Base-by-base conservation (phyloP, 78 protist genomes). In the Planoprotostelium fungivorum region DNA sequence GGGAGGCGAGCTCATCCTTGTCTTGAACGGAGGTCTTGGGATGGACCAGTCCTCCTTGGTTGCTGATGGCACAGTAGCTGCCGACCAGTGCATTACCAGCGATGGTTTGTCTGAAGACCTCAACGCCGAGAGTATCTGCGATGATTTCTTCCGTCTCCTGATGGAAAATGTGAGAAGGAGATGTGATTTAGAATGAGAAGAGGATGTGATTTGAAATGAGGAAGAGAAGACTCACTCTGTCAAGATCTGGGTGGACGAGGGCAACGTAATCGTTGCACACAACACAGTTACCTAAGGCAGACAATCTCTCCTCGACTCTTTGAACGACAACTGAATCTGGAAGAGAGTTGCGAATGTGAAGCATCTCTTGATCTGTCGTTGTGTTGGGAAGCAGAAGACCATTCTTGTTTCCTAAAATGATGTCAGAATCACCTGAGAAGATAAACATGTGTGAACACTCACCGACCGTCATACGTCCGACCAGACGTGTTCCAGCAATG, bases 231-330 rank as follows among this genome's bases (percentile, higher is more conserved):
- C 73, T 16, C 16, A 51, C 73, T 25, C 96, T 86, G 88, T 98
- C 99, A 10, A 99, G n/a, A 31, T 99, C 99, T 34, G 99, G 97
- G 88, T 99, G 99, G 29, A 98, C 89, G 0, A 99, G 90, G 5
- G 99, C 99, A 1, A 98, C 99, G 89, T 99, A 95, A 93, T 99
- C 99, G 95, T 99, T 99, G 86, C 96, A 87, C 29, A 97, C 97
- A 34, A 99, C 95, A 38, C 93, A 90, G 93, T 99, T 99, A 37
- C 99, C 99, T 23, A 99, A 96, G 35, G 99, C 99, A 0, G 99
- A 97, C 28, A 98, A 97, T 1, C 98, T 91, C 90, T 99, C 99
- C 90, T 99, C 99, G 0, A 99, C 96, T 34, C 99, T 91, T 83
- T 96, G 97, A 0, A 98, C 96, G 36, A 85, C 88, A 25, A 98